Conservation (phyloP, 139 green algal species). For the Marvania coccoides region DNA sequence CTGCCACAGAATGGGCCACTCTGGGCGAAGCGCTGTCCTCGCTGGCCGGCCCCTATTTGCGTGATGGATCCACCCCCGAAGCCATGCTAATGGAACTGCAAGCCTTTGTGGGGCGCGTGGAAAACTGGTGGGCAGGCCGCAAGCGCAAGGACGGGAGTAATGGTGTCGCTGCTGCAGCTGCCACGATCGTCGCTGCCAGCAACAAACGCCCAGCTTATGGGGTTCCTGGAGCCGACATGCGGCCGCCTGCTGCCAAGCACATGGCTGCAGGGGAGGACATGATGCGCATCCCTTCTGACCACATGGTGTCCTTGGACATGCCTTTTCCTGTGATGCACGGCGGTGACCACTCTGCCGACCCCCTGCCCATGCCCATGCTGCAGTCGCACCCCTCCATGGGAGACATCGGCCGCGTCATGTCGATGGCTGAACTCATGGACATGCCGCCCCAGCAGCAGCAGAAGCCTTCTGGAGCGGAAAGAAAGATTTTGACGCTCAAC, state of each 20-base stretch:
- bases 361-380: not conserved
- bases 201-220: no score
- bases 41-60: conserved; percentile 18
- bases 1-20: conserved; percentile 27
- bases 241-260: not conserved
- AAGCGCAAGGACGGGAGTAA: conserved; percentile 18
- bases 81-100: conserved; percentile 25
- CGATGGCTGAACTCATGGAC: not conserved
- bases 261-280: not conserved
- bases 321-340: no score
- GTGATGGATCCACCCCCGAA: conserved; percentile 9
- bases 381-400: not conserved
- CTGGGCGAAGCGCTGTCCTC: conserved; percentile 13
- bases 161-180: not conserved
- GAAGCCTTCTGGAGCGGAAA: not conserved
- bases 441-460: not conserved
- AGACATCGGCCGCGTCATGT: not conserved
- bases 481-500: conserved; percentile 22
- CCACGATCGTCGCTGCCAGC: no score
- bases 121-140: conserved; percentile 48
- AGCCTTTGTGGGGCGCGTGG: conserved; percentile 29
- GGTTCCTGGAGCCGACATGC: no score
- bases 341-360: not conserved
- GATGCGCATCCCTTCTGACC: not conserved
- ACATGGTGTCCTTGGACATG: no score